phyloP scores from a whole-genome alignment of 352 stramenopile species.

The Thalassiosira livingstoniorum region DNA sequence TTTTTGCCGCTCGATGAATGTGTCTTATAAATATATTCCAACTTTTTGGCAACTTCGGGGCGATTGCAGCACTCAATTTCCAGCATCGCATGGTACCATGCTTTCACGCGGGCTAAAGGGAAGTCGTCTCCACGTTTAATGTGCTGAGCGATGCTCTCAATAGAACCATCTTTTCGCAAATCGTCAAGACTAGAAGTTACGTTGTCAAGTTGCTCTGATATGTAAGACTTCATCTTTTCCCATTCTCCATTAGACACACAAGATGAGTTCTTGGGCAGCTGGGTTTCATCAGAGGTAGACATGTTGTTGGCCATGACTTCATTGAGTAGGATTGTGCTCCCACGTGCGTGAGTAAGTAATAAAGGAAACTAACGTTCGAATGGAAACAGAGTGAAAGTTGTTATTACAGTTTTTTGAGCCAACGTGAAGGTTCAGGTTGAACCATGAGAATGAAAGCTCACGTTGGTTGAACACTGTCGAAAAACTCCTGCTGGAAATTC shows the following conservation, averaged over 20 bases:
- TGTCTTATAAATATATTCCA: constrained; percentile 43
- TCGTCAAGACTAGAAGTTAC: constrained; percentile 45
- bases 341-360: too few relatives aligned
- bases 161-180: constrained; percentile 34
- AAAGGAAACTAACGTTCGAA: too few relatives aligned
- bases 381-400: too few relatives aligned
- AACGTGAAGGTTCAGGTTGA: too few relatives aligned
- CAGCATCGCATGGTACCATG: constrained; percentile 56
- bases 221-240: constrained; percentile 51
- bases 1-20: constrained; percentile 22
- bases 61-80: constrained; percentile 48
- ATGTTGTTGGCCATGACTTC: too few relatives aligned
- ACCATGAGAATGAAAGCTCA: too few relatives aligned
- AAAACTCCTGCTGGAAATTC: too few relatives aligned
- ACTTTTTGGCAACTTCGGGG: constrained; percentile 33
- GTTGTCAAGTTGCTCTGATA: constrained; percentile 52
- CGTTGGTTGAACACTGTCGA: too few relatives aligned
- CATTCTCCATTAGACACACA: constrained; percentile 41
- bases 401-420: too few relatives aligned
- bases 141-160: constrained; percentile 51
- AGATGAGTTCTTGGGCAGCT: too few relatives aligned
- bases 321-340: too few relatives aligned
- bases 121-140: constrained; percentile 42
- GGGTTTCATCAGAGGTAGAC: too few relatives aligned
- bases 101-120: constrained; percentile 26